Conservation (phyloP, 2,329 filamentous ascomycete genomes). For the Scorias spongiosa region DNA sequence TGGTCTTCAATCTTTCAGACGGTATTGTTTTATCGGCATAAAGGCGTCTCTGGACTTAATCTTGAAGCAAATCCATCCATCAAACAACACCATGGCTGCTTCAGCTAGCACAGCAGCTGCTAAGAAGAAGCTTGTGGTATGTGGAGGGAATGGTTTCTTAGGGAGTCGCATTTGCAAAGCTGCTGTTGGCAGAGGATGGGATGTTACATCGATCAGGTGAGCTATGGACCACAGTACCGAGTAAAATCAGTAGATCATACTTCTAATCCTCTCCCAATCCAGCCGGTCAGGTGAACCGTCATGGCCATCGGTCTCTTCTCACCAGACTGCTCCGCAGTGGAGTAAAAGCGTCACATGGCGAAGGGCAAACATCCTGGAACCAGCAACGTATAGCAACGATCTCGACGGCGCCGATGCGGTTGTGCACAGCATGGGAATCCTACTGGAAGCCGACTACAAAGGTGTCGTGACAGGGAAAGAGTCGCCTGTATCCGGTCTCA, state of each 20-base stretch:
- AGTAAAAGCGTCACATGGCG: constrained; percentile 73
- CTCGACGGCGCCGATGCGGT: constrained; percentile 69
- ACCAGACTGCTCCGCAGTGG: constrained; percentile 59
- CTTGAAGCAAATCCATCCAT: too few relatives aligned
- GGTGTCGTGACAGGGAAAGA: constrained; percentile 72
- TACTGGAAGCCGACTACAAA: constrained; percentile 97
- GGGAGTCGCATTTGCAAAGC: constrained; percentile 77
- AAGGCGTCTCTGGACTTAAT: too few relatives aligned
- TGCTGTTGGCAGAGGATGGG: constrained; percentile 72
- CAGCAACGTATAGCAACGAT: constrained; percentile 60
- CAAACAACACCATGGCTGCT: neutral
- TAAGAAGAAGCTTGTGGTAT: constrained; percentile 72
- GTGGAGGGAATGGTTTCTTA: constrained; percentile 85
- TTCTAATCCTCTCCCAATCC: constrained; percentile 4
- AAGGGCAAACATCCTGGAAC: constrained; percentile 72
- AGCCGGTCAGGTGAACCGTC: constrained; percentile 82
- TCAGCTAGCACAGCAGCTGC: constrained; percentile 22
- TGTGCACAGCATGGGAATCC: constrained; percentile 88
- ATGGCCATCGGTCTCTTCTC: constrained; percentile 69
- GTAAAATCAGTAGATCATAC: too few relatives aligned
- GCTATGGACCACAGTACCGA: neutral
- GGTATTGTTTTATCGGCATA: too few relatives aligned
- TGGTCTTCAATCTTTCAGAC: too few relatives aligned
- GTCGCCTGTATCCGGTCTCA: constrained; percentile 62
- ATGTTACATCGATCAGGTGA: constrained; percentile 84